These are phyloP conservation scores for Elaeis oleifera DNA, from an alignment of 202 grass and related monocot genomes.

Conservation along the genomic window DNA sequence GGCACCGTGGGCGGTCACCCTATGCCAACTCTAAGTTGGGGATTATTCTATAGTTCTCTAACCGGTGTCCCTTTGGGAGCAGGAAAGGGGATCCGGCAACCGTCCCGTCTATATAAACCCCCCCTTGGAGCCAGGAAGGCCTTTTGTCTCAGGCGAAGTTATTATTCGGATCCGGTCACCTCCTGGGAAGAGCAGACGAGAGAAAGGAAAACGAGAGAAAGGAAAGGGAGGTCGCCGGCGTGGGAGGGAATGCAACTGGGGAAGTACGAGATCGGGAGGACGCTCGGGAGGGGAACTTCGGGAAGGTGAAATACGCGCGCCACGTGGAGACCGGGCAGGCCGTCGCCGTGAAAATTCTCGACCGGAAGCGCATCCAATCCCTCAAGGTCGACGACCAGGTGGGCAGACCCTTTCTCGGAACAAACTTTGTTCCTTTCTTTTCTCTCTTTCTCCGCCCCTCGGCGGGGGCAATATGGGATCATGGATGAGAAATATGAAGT, in stretches of 20 bases:
- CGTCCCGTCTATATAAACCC: too few relatives aligned
- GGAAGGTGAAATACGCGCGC: constrained; percentile 75
- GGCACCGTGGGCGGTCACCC: too few relatives aligned
- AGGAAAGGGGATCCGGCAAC: too few relatives aligned
- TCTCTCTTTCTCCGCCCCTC: not conserved
- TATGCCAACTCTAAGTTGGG: too few relatives aligned
- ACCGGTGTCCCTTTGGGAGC: too few relatives aligned
- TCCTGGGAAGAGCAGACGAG: constrained; percentile 12
- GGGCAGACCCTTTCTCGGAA: not conserved
- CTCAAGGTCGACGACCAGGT: constrained; percentile 66
- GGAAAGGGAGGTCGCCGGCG: constrained; percentile 26
- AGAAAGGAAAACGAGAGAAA: constrained; percentile 20
- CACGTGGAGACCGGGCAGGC: constrained; percentile 33
- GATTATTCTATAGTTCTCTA: too few relatives aligned
- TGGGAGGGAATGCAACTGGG: constrained; percentile 19
- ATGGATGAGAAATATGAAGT: too few relatives aligned
- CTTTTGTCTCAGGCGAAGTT: too few relatives aligned
- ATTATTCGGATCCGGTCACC: too few relatives aligned
- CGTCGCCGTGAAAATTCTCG: constrained; percentile 83
- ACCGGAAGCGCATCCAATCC: constrained; percentile 60
- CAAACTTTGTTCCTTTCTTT: not conserved
- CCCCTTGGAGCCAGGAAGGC: too few relatives aligned
- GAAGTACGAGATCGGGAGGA: constrained; percentile 70
- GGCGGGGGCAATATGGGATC: too few relatives aligned
- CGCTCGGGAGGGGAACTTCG: constrained; percentile 85